These are phyloP conservation scores for Chlorophyllum brunneum DNA, from an alignment of 768 basidiomycete species.

Conservation along the genomic window DNA sequence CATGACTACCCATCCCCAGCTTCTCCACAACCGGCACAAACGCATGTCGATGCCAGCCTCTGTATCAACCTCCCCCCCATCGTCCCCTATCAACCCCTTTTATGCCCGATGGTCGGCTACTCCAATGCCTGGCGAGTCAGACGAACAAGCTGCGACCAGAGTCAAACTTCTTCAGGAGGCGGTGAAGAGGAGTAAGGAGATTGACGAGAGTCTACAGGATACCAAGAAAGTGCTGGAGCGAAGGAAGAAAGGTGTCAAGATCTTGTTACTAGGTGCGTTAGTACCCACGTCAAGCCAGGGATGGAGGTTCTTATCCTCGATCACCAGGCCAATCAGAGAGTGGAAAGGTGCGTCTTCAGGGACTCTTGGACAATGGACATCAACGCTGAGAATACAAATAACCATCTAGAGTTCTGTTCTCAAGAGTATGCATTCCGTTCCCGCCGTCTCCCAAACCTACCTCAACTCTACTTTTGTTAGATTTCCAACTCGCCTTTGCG, in stretches of 20 bases:
- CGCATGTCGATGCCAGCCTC: conserved; percentile 4
- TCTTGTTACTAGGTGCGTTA: conserved; percentile 49
- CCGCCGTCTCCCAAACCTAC: not conserved
- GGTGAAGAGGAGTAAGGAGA: conserved; percentile 38
- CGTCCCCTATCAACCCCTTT: conserved; percentile 25
- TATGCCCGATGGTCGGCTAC: conserved; percentile 21
- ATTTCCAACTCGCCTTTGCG: conserved; percentile 66
- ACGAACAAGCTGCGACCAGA: conserved; percentile 29
- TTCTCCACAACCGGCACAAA: not conserved
- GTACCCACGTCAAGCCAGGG: not conserved
- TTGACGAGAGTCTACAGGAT: conserved; percentile 44
- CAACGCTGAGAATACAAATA: not conserved
- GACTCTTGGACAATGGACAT: not conserved
- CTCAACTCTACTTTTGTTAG: conserved; percentile 28
- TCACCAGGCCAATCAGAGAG: conserved; percentile 55
- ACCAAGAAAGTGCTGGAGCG: conserved; percentile 43
- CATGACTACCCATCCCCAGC: not conserved
- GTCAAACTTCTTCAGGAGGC: conserved; percentile 38
- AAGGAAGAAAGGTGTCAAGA: conserved; percentile 48
- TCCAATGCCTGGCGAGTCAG: conserved; percentile 27
- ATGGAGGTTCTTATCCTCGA: not conserved
- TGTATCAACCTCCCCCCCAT: conserved; percentile 7
- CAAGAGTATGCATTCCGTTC: conserved; percentile 32
- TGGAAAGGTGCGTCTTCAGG: conserved; percentile 37
- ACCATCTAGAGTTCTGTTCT: conserved; percentile 41